A percentile compares a stretch with the other conserved stretches of the same genome.
phyloP scores from a whole-genome alignment of 352 stramenopile genomes.

The Blastocystis sp. region DNA sequence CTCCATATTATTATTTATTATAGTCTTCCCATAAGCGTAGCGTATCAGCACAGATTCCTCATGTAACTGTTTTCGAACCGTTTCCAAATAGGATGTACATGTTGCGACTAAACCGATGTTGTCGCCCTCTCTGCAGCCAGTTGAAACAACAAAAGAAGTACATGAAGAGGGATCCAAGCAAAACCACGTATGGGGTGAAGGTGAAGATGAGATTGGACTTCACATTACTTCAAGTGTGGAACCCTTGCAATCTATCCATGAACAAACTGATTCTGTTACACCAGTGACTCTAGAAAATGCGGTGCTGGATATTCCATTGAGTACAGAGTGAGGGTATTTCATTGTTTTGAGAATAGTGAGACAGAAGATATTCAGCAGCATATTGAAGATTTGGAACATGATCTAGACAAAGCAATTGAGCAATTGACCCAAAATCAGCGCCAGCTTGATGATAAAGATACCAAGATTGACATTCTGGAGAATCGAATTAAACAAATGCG shows the following conservation, averaged over 20 bases:
- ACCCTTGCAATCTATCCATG: not conserved
- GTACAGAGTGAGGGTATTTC: not conserved
- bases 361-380: not conserved
- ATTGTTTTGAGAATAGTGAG: not conserved
- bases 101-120: not conserved
- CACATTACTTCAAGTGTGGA: not conserved
- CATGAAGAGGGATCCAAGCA: no score
- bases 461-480: constrained; percentile 8
- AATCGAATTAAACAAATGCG: constrained; percentile 28
- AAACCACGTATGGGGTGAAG: not conserved
- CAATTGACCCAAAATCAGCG: not conserved
- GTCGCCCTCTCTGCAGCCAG: not conserved
- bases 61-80: not conserved
- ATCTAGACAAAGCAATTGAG: not conserved
- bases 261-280: not conserved
- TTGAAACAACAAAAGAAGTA: not conserved
- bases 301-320: not conserved
- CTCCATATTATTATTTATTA: not conserved
- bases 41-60: not conserved
- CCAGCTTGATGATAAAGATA: not conserved
- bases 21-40: not conserved
- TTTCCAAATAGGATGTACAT: not conserved
- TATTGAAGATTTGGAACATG: constrained; percentile 4
- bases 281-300: constrained; percentile 5
- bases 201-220: not conserved